Evolutionary conservation across 1,284 basidiomycete species (phyloP).

Genomic region (Boletus hoseneyae): DNA sequence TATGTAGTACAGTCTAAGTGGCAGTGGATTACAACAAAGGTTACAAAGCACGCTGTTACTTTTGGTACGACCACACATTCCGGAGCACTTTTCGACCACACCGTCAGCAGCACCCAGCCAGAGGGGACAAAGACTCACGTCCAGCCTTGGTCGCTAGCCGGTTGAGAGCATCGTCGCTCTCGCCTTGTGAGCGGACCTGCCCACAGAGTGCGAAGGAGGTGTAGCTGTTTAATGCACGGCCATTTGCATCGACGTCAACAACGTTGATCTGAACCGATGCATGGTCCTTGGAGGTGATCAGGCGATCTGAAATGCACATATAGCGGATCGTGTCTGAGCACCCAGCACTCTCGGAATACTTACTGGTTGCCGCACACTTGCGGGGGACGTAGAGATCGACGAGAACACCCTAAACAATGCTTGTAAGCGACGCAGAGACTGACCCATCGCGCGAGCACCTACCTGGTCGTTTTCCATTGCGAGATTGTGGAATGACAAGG

Average conservation of each 20-base stretch:
- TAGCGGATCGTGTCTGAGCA: constrained; percentile 5
- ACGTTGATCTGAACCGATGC: constrained; percentile 97
- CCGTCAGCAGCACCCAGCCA: constrained; percentile 3
- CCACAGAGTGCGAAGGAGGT: constrained; percentile 95
- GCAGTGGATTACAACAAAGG: constrained; percentile 7
- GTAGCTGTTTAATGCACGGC: constrained; percentile 83
- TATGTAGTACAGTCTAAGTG: no score
- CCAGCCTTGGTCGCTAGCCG: constrained; percentile 94
- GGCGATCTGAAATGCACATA: constrained; percentile 59
- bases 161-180: constrained; percentile 97
- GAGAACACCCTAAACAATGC: constrained; percentile 76
- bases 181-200: constrained; percentile 90
- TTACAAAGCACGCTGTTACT: constrained; percentile 38
- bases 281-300: constrained; percentile 99
- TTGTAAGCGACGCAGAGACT: constrained; percentile 1
- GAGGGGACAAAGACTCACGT: constrained; percentile 57
- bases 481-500: constrained; percentile 17
- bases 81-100: constrained; percentile 52
- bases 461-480: constrained; percentile 83
- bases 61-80: constrained; percentile 76
- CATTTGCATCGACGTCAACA: constrained; percentile 92
- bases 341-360: constrained; percentile 34
- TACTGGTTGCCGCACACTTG: constrained; percentile 96
- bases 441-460: constrained; percentile 20
- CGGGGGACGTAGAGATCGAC: constrained; percentile 99